Evolutionary conservation across 2,329 filamentous ascomycete species (phyloP).

Genomic region (Phaeosphaeria sp.): DNA sequence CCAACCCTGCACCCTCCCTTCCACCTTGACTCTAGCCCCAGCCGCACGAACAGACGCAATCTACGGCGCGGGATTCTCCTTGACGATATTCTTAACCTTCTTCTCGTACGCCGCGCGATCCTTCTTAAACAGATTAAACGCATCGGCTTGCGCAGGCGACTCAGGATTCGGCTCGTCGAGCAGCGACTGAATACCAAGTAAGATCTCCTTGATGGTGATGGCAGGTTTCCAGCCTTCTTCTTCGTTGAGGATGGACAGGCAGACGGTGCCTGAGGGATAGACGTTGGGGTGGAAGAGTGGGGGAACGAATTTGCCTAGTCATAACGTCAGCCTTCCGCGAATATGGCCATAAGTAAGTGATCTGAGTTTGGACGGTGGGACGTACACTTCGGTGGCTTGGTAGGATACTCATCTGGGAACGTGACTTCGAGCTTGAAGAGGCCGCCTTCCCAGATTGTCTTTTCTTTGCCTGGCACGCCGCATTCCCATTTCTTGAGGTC

Average conservation of each 20-base stretch:
- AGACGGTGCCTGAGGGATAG: slow-evolving; percentile 97
- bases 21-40: not conserved
- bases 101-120: slow-evolving; percentile 87
- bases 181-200: slow-evolving; percentile 93
- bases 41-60: not conserved
- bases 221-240: slow-evolving; percentile 99
- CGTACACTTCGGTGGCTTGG: slow-evolving; percentile 97
- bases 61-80: slow-evolving; percentile 82
- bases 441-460: slow-evolving; percentile 98
- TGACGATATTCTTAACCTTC: slow-evolving; percentile 84
- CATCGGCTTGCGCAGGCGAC: slow-evolving; percentile 94
- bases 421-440: slow-evolving; percentile 92
- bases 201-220: slow-evolving; percentile 97
- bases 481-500: slow-evolving; percentile 98
- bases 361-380: slow-evolving; percentile 17
- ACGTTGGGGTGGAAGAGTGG: slow-evolving; percentile 98
- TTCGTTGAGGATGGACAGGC: slow-evolving; percentile 95
- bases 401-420: slow-evolving; percentile 98
- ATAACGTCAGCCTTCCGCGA: slow-evolving; percentile 2
- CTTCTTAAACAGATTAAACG: slow-evolving; percentile 95
- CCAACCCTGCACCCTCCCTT: not conserved
- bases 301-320: slow-evolving; percentile 88
- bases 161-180: slow-evolving; percentile 97
- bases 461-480: slow-evolving; percentile 92
- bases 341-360: too few species aligned